Percentiles rank a stretch among this genome's conserved stretches.
These are phyloP conservation scores for Stachybotrys echinatus DNA, from an alignment of 2,329 filamentous ascomycete species.

Conservation along the genomic window DNA sequence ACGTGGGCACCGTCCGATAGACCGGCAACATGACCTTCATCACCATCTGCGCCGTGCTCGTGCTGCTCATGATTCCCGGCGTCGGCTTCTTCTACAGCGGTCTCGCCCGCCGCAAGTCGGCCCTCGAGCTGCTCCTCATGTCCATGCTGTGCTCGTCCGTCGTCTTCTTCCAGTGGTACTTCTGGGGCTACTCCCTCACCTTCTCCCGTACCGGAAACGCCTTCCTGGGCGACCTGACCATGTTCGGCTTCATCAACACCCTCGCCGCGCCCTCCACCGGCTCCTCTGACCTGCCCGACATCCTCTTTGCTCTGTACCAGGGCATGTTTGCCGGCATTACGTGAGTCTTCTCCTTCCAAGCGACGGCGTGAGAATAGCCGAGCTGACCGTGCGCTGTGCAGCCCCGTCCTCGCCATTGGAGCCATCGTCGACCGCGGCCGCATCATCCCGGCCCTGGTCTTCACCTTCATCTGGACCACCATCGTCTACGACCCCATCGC, in stretches of 20 bases:
- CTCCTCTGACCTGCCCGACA: constrained; percentile 66
- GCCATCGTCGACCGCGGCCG: constrained; percentile 57
- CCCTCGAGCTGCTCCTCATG: constrained; percentile 79
- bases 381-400: constrained; percentile 18
- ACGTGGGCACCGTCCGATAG: constrained; percentile 30
- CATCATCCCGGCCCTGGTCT: constrained; percentile 55
- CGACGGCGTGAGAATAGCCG: not conserved
- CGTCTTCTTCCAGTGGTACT: constrained; percentile 89
- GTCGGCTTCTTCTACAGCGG: constrained; percentile 95
- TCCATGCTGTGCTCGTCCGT: constrained; percentile 76
- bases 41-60: constrained; percentile 68
- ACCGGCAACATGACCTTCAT: constrained; percentile 81
- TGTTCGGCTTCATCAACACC: constrained; percentile 77
- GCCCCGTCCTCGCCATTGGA: constrained; percentile 53
- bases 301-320: constrained; percentile 81
- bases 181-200: constrained; percentile 85
- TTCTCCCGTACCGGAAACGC: constrained; percentile 75
- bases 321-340: constrained; percentile 89
- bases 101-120: constrained; percentile 82
- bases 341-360: constrained; percentile 41
- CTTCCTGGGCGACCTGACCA: constrained; percentile 74
- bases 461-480: constrained; percentile 68
- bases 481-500: constrained; percentile 70
- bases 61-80: constrained; percentile 88
- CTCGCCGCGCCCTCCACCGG: constrained; percentile 67